A percentile compares a stretch with the other conserved stretches of the same genome.
phyloP scores from a whole-genome alignment of 805 yeast genomes.

The Ogataea pilisensis region DNA sequence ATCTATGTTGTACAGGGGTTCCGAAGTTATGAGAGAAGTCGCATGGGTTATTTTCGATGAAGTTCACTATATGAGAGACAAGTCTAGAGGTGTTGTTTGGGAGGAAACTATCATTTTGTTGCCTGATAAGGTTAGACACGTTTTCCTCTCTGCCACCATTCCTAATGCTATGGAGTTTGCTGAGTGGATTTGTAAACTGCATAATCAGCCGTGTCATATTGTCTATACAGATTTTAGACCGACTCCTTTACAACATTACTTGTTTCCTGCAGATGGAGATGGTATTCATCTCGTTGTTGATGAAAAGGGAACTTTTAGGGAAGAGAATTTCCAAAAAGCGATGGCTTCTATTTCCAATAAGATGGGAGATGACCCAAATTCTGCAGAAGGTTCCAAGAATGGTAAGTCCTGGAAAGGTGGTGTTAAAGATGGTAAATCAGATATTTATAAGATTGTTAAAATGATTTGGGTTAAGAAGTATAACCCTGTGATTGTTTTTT shows the following conservation, averaged over 20 bases:
- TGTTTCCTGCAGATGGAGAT: conserved; percentile 98
- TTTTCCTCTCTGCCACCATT: conserved; percentile 89
- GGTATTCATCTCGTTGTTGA: conserved; percentile 98
- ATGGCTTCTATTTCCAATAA: conserved; percentile 88
- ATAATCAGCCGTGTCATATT: conserved; percentile 95
- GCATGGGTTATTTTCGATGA: conserved; percentile 98
- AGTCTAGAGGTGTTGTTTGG: conserved; percentile 98
- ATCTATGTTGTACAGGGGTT: conserved; percentile 94
- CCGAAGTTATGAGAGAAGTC: conserved; percentile 93
- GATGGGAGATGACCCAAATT: conserved; percentile 77
- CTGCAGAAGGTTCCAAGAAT: conserved; percentile 47
- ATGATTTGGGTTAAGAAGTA: conserved; percentile 97
- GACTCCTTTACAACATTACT: conserved; percentile 94
- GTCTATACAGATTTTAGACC: conserved; percentile 99
- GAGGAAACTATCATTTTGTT: conserved; percentile 97
- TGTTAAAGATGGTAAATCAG: conserved; percentile 58
- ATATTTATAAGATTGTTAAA: conserved; percentile 92
- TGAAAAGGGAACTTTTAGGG: conserved; percentile 93
- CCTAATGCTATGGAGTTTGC: conserved; percentile 99
- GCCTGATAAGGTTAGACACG: conserved; percentile 93
- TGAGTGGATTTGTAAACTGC: conserved; percentile 96
- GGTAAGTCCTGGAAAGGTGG: conserved; percentile 88
- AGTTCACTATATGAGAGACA: conserved; percentile 95
- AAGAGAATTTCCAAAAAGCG: conserved; percentile 97
- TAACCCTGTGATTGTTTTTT: conserved; percentile 97